These are phyloP conservation scores for Cryptosporidium viatorum DNA, from an alignment of 169 alveolate genomes.

Conservation along the genomic window DNA sequence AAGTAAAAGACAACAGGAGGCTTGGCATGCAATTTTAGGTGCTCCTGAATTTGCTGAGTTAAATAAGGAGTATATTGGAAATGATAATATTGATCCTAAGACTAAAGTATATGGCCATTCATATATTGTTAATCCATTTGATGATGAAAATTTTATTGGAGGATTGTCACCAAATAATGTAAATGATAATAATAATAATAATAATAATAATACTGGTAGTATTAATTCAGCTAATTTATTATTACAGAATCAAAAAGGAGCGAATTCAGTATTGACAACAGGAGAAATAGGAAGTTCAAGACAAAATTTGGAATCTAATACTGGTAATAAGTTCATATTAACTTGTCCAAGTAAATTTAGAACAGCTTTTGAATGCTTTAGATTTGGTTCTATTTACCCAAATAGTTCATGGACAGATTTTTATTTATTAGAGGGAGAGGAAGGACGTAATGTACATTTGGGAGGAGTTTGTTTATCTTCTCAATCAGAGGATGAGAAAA, in stretches of 20 bases:
- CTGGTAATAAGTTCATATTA: conserved; percentile 5
- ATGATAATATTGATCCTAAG: conserved; percentile 43
- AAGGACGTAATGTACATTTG: background rate
- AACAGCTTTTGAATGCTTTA: conserved; percentile 70
- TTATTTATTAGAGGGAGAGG: conserved; percentile 6
- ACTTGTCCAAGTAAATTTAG: conserved; percentile 55
- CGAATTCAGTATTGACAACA: background rate
- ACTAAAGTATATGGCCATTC: conserved; percentile 56
- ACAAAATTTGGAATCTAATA: background rate
- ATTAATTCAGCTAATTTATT: no score
- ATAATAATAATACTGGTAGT: no score
- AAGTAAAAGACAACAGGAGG: conserved; percentile 26
- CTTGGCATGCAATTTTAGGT: conserved; percentile 65
- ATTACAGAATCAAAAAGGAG: background rate
- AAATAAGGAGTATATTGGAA: conserved; percentile 43
- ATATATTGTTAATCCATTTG: conserved; percentile 20
- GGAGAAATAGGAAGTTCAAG: background rate
- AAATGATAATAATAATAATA: background rate
- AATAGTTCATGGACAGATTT: conserved; percentile 68
- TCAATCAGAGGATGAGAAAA: background rate
- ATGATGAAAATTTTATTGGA: background rate
- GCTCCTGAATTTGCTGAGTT: conserved; percentile 71
- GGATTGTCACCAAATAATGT: background rate
- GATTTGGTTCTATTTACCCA: conserved; percentile 59
- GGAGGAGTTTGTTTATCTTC: background rate